phyloP scores from a whole-genome alignment of 2,329 filamentous ascomycete species.

The Fusarium equiseti region DNA sequence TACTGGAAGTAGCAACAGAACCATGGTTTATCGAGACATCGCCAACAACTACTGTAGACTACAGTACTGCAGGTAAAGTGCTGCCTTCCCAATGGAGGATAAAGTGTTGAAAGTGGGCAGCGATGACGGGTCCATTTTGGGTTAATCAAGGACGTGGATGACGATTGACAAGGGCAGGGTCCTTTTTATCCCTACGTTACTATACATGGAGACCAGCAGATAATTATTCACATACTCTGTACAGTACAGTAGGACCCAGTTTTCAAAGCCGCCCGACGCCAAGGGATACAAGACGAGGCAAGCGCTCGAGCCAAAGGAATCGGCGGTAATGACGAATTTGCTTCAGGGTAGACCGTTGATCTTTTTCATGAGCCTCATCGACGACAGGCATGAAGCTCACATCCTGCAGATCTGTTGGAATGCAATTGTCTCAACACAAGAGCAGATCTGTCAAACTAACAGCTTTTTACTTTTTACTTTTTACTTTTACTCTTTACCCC shows the following conservation, averaged over 20 bases:
- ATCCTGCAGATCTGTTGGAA: conserved; percentile 19
- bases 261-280: conserved; percentile 26
- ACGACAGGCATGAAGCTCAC: conserved; percentile 15
- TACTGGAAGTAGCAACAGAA: not conserved
- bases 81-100: conserved; percentile 25
- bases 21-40: conserved; percentile 8
- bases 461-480: not conserved
- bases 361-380: not conserved
- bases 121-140: conserved; percentile 36
- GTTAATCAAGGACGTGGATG: conserved; percentile 18
- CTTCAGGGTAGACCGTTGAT: conserved; percentile 23
- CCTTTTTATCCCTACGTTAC: not conserved
- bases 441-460: not conserved
- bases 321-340: conserved; percentile 11
- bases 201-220: too few species aligned
- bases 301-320: conserved; percentile 15
- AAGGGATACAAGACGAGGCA: conserved; percentile 29
- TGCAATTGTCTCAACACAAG: conserved; percentile 1
- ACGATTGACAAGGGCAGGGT: conserved; percentile 15
- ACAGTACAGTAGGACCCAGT: not conserved
- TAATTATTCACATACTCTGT: not conserved
- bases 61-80: conserved; percentile 34
- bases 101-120: conserved; percentile 27
- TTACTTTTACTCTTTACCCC: not conserved
- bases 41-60: conserved; percentile 6